Evolutionary conservation across 805 yeast genomes (phyloP).

Genomic region (Tetrapisispora phaffii): DNA sequence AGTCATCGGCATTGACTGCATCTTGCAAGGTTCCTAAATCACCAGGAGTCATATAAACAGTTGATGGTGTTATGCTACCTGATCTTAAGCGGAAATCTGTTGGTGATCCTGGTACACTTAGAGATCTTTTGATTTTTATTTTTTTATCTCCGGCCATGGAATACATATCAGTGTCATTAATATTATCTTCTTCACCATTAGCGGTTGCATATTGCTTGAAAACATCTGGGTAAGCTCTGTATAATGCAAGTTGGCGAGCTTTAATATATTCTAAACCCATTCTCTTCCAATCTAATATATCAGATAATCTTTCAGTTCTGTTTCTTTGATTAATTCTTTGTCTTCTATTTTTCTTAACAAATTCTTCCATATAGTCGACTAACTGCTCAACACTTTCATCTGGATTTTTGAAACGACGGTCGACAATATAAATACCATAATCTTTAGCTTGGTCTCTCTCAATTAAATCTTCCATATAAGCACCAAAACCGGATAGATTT

Average conservation of each 20-base stretch:
- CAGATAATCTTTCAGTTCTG: constrained; percentile 89
- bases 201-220: constrained; percentile 35
- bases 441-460: constrained; percentile 73
- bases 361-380: constrained; percentile 80
- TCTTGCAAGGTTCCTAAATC: constrained; percentile 95
- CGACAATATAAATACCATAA: constrained; percentile 95
- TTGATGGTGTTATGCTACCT: constrained; percentile 13
- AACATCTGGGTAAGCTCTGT: constrained; percentile 87
- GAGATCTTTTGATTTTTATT: constrained; percentile 76
- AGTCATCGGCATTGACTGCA: constrained; percentile 72
- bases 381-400: constrained; percentile 91
- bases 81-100: constrained; percentile 36
- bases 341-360: constrained; percentile 81
- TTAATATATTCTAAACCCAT: constrained; percentile 96
- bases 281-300: constrained; percentile 91
- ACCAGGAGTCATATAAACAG: constrained; percentile 90
- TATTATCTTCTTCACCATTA: constrained; percentile 25
- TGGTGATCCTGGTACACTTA: constrained; percentile 97
- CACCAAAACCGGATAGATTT: constrained; percentile 92
- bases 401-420: constrained; percentile 81
- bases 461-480: constrained; percentile 95
- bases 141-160: constrained; percentile 32
- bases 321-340: constrained; percentile 97
- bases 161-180: constrained; percentile 24
- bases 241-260: constrained; percentile 84